Percentiles rank a stretch among this genome's conserved stretches.
These are phyloP conservation scores for Fusarium palustre DNA, from an alignment of 2,329 filamentous ascomycete genomes.

Conservation along the genomic window DNA sequence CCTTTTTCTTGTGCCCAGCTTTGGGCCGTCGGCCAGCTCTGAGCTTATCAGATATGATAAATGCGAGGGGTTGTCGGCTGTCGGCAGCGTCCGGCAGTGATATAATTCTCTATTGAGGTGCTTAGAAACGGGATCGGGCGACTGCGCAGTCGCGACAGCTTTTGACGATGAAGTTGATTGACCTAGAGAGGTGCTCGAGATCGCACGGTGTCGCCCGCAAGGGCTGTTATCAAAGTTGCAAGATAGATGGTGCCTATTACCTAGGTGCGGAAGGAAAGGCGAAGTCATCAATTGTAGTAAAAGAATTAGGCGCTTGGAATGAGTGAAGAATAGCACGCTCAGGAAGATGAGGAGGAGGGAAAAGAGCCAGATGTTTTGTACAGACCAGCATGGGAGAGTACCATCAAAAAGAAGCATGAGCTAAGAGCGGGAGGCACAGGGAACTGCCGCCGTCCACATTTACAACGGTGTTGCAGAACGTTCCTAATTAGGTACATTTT, in stretches of 20 bases:
- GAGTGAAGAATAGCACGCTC: background rate
- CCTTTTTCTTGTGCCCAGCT: slow-evolving; percentile 12
- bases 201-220: background rate
- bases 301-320: no score
- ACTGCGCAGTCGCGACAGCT: slow-evolving; percentile 12
- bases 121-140: slow-evolving; percentile 32
- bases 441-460: slow-evolving; percentile 5
- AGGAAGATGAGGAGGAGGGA: background rate
- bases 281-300: slow-evolving; percentile 1
- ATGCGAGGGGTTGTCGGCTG: slow-evolving; percentile 23
- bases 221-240: background rate
- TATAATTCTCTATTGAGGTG: background rate
- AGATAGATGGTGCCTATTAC: background rate
- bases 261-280: background rate
- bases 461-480: background rate
- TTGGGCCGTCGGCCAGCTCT: slow-evolving; percentile 23
- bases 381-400: background rate
- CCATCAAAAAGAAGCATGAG: background rate
- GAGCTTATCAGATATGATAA: slow-evolving; percentile 38
- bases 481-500: background rate
- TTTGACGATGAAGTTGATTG: background rate
- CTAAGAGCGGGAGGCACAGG: slow-evolving; percentile 20
- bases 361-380: no score
- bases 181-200: background rate
- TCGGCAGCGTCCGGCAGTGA: slow-evolving; percentile 38